These are phyloP conservation scores for Jatropha podagrica DNA, from an alignment of 441 rosid genomes.

Conservation along the genomic window DNA sequence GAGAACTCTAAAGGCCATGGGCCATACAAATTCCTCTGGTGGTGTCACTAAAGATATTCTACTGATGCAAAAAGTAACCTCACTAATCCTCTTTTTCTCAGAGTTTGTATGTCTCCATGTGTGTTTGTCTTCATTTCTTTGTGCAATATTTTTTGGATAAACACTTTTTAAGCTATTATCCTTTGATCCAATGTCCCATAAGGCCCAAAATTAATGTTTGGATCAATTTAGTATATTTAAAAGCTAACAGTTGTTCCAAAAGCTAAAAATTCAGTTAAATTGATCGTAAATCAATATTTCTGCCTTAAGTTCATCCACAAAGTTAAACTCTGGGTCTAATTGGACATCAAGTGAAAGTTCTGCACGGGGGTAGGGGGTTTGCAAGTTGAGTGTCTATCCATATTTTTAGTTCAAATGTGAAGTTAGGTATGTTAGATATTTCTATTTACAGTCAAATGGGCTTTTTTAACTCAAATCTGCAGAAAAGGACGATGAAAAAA, in stretches of 20 bases:
- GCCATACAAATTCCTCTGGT: slow-evolving; percentile 47
- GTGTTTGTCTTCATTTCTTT: neutral
- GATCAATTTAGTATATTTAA: no score
- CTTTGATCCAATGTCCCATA: no score
- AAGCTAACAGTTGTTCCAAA: no score
- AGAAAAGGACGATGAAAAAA: neutral
- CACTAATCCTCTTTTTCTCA: neutral
- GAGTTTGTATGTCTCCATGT: neutral
- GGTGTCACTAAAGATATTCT: slow-evolving; percentile 59
- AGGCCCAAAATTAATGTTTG: no score
- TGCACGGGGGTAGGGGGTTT: no score
- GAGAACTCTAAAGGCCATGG: slow-evolving; percentile 57
- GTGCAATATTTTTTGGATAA: neutral
- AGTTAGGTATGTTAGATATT: neutral
- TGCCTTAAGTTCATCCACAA: no score
- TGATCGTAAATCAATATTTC: no score
- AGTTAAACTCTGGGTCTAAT: no score
- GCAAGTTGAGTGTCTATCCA: no score
- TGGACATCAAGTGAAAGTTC: no score
- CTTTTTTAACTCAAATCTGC: slow-evolving; percentile 1
- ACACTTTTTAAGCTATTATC: no score
- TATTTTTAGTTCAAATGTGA: neutral
- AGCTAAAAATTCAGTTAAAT: no score
- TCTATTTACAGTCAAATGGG: neutral
- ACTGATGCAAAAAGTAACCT: slow-evolving; percentile 60